Percentiles rank a stretch among this genome's conserved stretches.
Conservation (phyloP, 2,329 filamentous ascomycete species). For the Phialophora chinensis region DNA sequence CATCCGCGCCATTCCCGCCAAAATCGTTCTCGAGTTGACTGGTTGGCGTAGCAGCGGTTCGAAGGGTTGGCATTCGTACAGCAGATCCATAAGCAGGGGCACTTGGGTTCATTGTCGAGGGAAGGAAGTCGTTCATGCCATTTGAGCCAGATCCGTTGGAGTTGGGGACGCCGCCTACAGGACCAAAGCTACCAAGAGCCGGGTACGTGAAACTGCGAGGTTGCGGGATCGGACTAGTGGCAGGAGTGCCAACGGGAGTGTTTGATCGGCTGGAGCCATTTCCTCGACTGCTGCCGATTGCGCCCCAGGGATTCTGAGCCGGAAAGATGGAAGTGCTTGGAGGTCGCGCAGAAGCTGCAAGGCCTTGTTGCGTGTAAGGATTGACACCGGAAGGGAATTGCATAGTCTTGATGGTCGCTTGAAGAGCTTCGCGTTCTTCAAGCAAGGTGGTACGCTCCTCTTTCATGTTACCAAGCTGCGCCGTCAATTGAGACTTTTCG, state of each 20-base stretch:
- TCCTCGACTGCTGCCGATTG: slow-evolving; percentile 27
- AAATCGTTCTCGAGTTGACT: background rate
- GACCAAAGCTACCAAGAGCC: background rate
- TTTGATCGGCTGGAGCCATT: slow-evolving; percentile 6
- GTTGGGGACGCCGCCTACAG: background rate
- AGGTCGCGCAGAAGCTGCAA: slow-evolving; percentile 9
- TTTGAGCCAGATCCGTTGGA: background rate
- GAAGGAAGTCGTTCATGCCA: background rate
- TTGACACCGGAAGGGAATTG: slow-evolving; percentile 15
- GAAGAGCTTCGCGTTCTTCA: slow-evolving; percentile 27
- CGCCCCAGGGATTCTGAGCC: slow-evolving; percentile 26
- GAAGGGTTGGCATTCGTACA: background rate
- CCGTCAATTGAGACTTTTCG: slow-evolving; percentile 20
- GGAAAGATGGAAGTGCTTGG: slow-evolving; percentile 13
- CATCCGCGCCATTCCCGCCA: slow-evolving; percentile 10
- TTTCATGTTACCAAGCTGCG: slow-evolving; percentile 15
- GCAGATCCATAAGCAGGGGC: slow-evolving; percentile 12
- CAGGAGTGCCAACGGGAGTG: slow-evolving; percentile 3
- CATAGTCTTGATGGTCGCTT: slow-evolving; percentile 25
- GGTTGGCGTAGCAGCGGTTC: background rate
- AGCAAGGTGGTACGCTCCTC: slow-evolving; percentile 17
- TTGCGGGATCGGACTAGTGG: slow-evolving; percentile 9
- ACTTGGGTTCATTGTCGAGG: slow-evolving; percentile 9
- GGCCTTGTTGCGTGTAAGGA: slow-evolving; percentile 2
- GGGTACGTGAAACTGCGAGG: slow-evolving; percentile 17